Evolutionary conservation across 176 grass and related monocot genomes (phyloP).

Genomic region (Oropetium thomaeum): DNA sequence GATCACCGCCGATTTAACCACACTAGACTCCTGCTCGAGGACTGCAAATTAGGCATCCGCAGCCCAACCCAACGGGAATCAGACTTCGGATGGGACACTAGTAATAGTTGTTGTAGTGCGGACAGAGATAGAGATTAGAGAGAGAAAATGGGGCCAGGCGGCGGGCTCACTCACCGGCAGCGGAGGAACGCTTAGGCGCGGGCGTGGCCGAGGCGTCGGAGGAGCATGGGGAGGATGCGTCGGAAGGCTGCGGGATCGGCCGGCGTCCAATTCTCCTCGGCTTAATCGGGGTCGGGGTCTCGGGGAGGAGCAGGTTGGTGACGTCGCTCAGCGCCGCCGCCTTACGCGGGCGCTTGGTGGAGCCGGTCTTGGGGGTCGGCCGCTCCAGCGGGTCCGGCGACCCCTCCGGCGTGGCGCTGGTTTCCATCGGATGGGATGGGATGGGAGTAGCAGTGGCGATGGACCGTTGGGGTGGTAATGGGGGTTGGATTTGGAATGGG

Average conservation of each 20-base stretch:
- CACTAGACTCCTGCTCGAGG: not conserved
- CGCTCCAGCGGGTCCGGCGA: not conserved
- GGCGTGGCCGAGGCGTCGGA: conserved; percentile 21
- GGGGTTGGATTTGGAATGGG: not conserved
- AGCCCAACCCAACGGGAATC: not conserved
- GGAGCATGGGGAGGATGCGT: not conserved
- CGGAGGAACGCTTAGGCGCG: conserved; percentile 7
- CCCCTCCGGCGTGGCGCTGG: not conserved
- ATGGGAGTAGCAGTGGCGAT: not conserved
- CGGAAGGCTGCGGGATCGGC: not conserved
- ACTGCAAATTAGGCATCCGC: not conserved
- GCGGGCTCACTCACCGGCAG: conserved; percentile 8
- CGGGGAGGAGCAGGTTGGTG: conserved; percentile 37
- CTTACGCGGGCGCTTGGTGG: conserved; percentile 22
- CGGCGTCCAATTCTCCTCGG: not conserved
- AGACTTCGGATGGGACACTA: not conserved
- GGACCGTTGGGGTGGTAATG: not conserved
- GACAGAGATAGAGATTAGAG: no score
- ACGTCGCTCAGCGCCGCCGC: conserved; percentile 35
- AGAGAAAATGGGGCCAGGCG: not conserved
- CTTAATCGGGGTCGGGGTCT: not conserved
- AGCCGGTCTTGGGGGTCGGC: not conserved
- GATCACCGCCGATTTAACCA: conserved; percentile 12
- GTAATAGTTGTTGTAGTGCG: no score
- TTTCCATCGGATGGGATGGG: not conserved